Conservation (phyloP, 1,284 basidiomycete species). For the Ceratobasidium sp. region DNA sequence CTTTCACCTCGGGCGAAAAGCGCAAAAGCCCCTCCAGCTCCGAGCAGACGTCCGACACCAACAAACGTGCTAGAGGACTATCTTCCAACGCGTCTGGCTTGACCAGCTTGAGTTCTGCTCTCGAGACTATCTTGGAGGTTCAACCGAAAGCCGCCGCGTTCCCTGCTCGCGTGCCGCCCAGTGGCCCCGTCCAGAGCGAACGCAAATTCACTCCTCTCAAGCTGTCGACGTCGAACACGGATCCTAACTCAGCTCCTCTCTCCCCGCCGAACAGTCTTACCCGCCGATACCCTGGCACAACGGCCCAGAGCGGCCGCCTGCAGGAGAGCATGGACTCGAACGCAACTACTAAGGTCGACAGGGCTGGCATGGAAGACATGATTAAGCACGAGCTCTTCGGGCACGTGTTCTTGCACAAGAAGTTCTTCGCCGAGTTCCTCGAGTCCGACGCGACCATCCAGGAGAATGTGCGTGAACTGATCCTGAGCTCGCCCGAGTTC, state of each 20-base stretch:
- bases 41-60: background rate
- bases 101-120: background rate
- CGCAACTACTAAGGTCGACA: background rate
- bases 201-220: no score
- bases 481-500: background rate
- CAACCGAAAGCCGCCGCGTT: background rate
- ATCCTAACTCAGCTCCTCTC: background rate
- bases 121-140: constrained; percentile 14
- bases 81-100: background rate
- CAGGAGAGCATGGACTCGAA: background rate
- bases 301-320: background rate
- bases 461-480: background rate
- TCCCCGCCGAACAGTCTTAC: background rate
- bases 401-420: background rate
- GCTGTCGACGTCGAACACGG: background rate
- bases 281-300: background rate
- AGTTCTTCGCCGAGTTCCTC: constrained; percentile 19
- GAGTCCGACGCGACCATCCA: background rate
- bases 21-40: background rate
- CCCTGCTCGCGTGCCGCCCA: background rate
- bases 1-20: no score
- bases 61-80: background rate
- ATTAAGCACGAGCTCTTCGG: constrained; percentile 3
- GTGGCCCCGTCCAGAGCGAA: background rate
- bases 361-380: constrained; percentile 2